phyloP scores from a whole-genome alignment of 2,329 filamentous ascomycete species.

The Colletotrichum gigasporum region DNA sequence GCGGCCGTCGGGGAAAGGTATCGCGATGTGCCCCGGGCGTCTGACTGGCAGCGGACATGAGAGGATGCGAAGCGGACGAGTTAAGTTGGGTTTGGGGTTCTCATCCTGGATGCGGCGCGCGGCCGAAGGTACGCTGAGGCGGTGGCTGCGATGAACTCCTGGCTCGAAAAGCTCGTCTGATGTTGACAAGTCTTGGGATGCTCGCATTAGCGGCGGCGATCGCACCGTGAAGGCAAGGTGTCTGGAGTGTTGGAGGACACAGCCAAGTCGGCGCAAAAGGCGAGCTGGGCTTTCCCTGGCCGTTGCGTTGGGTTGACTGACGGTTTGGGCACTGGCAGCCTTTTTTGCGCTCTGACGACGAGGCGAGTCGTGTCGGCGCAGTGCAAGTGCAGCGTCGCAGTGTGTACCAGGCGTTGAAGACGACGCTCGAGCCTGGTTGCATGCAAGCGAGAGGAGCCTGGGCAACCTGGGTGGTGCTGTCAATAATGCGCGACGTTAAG shows the following conservation, averaged over 20 bases:
- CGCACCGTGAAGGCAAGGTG: neutral
- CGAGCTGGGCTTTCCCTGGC: neutral
- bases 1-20: neutral
- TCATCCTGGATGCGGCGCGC: neutral
- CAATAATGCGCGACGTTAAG: slow-evolving; percentile 24
- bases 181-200: slow-evolving; percentile 2
- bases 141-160: slow-evolving; percentile 11
- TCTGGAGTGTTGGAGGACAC: neutral
- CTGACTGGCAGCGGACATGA: neutral
- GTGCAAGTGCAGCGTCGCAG: neutral
- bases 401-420: slow-evolving; percentile 19
- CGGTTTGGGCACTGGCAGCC: neutral
- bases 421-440: slow-evolving; percentile 26
- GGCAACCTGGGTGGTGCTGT: slow-evolving; percentile 18
- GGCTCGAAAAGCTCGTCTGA: slow-evolving; percentile 3
- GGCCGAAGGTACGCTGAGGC: neutral
- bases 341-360: slow-evolving; percentile 5
- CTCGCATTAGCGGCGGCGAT: slow-evolving; percentile 22
- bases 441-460: slow-evolving; percentile 23
- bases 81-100: neutral
- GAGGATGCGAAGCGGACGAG: neutral
- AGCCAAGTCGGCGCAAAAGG: neutral
- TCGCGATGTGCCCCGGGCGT: neutral
- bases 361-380: slow-evolving; percentile 11
- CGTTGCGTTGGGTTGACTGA: too few species aligned